Base-by-base conservation (phyloP, 495 filamentous ascomycete species). In the Aspergillus cristatus region DNA sequence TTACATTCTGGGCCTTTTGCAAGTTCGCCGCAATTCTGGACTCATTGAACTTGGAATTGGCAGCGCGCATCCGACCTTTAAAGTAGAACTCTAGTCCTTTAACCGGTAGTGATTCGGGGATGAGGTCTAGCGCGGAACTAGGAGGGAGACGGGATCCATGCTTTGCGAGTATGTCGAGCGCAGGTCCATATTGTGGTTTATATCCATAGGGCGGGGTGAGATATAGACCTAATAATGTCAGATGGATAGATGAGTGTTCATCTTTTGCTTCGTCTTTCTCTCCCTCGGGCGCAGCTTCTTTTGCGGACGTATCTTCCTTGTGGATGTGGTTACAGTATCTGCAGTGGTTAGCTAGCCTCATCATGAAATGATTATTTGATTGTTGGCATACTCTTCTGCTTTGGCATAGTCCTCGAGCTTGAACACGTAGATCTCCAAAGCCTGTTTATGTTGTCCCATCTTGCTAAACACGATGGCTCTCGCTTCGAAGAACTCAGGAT, bases 371-470 rank as follows among this genome's bases (percentile, higher is more conserved):
- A 15, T 8, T 35, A 13, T 0, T 25, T 8, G 11, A 16, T 46
- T 42, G 35, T 31, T 13, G 36, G 45, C 57, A 31, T 70, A 93
- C 83, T 93, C 86, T 74, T 99, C 91, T 32, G 91, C 93, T 55
- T 95, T 97, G 3, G 65, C 68, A 42, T 85, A 85, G 54, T 91
- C 82, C 40, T 83, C 62, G 40, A 99, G 70, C 49, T 90, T 89
- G 65, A 95, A 99, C 10, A 97, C 89, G 54, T 95, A 99, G 16
- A 97, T 94, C 57, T 89, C 82, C 14, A 99, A 61, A 0, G 93
- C 90, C 55, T 95, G 86, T 53, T 86, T 83, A 61, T 99, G 89
- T 41, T 88, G 83, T 7, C 84, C 87, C 85, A 99, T 94, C 47
- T 93, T 93, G 58, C 86, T 87, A 20, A 97, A 78, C 7, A 97